Conservation (phyloP, 805 yeast species). For the Pichia nanzhaoensis region DNA sequence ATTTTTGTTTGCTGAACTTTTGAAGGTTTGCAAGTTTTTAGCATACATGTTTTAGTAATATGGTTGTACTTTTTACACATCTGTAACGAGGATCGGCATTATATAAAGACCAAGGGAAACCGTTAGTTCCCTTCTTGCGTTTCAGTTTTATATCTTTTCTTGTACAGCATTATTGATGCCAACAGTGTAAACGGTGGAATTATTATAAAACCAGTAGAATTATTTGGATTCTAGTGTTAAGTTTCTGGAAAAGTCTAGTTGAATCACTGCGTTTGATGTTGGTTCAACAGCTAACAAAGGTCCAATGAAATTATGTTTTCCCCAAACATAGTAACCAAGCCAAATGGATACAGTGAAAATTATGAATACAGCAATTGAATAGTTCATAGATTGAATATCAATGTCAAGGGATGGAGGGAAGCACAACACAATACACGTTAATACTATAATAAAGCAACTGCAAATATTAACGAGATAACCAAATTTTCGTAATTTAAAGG, state of each 20-base stretch:
- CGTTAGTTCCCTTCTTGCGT: no score
- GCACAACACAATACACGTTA: slow-evolving; percentile 58
- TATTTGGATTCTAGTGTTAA: neutral
- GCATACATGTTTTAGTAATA: no score
- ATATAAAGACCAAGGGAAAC: no score
- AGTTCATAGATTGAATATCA: slow-evolving; percentile 45
- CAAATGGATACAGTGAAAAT: slow-evolving; percentile 43
- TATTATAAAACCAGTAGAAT: no score
- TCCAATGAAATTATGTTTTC: slow-evolving; percentile 53
- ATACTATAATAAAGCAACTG: slow-evolving; percentile 52
- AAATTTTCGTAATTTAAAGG: slow-evolving; percentile 52
- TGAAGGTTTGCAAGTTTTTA: no score
- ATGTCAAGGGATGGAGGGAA: slow-evolving; percentile 62
- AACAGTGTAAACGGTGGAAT: no score
- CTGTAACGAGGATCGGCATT: no score
- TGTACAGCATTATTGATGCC: no score
- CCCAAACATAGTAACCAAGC: slow-evolving; percentile 52
- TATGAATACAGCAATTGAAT: slow-evolving; percentile 58
- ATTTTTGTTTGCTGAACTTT: no score
- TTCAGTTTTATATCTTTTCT: no score
- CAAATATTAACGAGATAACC: slow-evolving; percentile 60
- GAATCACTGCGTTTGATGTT: neutral
- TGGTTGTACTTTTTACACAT: no score
- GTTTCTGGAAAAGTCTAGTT: neutral
- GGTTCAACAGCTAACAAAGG: slow-evolving; percentile 39